A percentile compares a stretch with the other conserved stretches of the same genome.
Conservation (phyloP, 2,329 filamentous ascomycete species). For the Pseudogymnoascus sp. region DNA sequence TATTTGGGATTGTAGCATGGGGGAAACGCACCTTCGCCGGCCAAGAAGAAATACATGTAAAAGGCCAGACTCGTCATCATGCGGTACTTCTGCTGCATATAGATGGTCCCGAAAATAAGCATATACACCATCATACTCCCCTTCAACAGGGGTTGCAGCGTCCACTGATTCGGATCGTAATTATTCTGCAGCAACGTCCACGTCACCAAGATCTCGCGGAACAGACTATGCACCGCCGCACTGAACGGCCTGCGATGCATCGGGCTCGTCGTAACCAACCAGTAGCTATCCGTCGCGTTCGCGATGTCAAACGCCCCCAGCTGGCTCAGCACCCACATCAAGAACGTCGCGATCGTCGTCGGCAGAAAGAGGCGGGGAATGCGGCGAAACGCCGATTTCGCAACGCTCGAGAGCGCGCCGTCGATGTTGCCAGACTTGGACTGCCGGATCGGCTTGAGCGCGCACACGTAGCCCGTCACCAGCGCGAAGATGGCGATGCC, state of each 20-base stretch:
- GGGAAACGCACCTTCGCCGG: slow-evolving; percentile 6
- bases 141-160: slow-evolving; percentile 44
- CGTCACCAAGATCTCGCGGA: slow-evolving; percentile 39
- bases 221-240: slow-evolving; percentile 35
- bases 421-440: slow-evolving; percentile 45
- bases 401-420: slow-evolving; percentile 43
- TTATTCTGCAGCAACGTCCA: slow-evolving; percentile 42
- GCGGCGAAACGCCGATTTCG: slow-evolving; percentile 49
- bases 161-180: slow-evolving; percentile 53
- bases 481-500: slow-evolving; percentile 60
- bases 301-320: slow-evolving; percentile 49
- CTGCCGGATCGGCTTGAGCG: slow-evolving; percentile 50
- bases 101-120: slow-evolving; percentile 41
- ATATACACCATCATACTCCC: slow-evolving; percentile 48
- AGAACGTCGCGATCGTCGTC: slow-evolving; percentile 42
- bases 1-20: slow-evolving; percentile 24
- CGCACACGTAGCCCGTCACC: slow-evolving; percentile 56
- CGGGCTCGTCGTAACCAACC: slow-evolving; percentile 44
- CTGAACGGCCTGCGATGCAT: slow-evolving; percentile 32
- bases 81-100: slow-evolving; percentile 40
- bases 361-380: slow-evolving; percentile 51
- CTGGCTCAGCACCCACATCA: slow-evolving; percentile 48
- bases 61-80: slow-evolving; percentile 38
- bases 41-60: slow-evolving; percentile 40
- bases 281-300: slow-evolving; percentile 49